A percentile compares a stretch with the other conserved stretches of the same genome.
phyloP scores from a whole-genome alignment of 768 basidiomycete species.

The Boletales sp. region DNA sequence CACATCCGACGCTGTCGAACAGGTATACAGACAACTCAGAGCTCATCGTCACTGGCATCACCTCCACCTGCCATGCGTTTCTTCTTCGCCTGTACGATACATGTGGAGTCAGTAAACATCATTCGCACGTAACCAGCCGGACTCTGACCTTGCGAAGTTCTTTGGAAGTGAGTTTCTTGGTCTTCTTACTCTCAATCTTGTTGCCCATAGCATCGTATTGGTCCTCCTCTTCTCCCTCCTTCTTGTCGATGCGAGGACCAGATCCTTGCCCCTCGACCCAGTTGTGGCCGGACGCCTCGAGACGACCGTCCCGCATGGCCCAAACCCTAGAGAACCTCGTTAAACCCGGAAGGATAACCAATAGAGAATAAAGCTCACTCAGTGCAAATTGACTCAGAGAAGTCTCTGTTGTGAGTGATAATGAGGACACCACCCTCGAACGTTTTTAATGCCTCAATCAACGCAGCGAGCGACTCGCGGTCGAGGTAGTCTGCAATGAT shows the following conservation, averaged over 20 bases:
- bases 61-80: conserved; percentile 92
- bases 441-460: conserved; percentile 96
- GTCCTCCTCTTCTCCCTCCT: conserved; percentile 85
- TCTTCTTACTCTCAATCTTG: conserved; percentile 85
- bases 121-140: background rate
- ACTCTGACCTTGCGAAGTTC: conserved; percentile 74
- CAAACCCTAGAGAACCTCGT: conserved; percentile 56
- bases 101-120: conserved; percentile 9
- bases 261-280: conserved; percentile 99
- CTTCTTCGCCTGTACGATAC: conserved; percentile 66
- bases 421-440: conserved; percentile 98
- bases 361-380: conserved; percentile 36
- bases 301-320: conserved; percentile 97
- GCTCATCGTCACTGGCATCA: conserved; percentile 64
- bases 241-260: conserved; percentile 93
- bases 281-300: conserved; percentile 98
- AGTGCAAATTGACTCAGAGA: conserved; percentile 96
- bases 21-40: conserved; percentile 26
- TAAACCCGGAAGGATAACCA: background rate
- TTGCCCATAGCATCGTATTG: conserved; percentile 98
- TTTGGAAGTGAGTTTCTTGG: conserved; percentile 77
- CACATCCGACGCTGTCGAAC: conserved; percentile 1
- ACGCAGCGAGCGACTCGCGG: conserved; percentile 97
- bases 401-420: conserved; percentile 98
- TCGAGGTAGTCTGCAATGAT: conserved; percentile 83